Evolutionary conservation across 176 grass and related monocot genomes (phyloP), one percentile per base, ranked within the genome.

Genomic region (Rhynchospora tenuis): DNA sequence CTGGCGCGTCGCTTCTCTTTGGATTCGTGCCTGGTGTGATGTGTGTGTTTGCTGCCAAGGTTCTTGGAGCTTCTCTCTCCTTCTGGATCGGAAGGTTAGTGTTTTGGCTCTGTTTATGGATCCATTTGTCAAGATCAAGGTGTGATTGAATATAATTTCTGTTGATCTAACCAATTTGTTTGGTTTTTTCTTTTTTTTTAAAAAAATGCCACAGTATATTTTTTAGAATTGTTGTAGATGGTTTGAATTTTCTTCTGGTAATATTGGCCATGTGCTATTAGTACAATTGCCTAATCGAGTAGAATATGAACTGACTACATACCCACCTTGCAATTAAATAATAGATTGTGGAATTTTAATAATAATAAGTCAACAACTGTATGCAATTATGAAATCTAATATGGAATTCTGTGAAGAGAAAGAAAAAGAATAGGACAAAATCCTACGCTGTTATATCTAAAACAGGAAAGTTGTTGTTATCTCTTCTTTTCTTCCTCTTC

Each of bases 1-100:
- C 89, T 58, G 91, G 59, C 76, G 96, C 93, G 24, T 78, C 91
- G 27, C 84, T 99, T 0, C 27, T 98, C 82, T 95, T 98, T 86
- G 96, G 96, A 3, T 98, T 98, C 91, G 70, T 95, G 38, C 88
- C 96, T 0, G 96, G 87, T 80, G 93, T 98, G 19, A 63, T 90
- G 23, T 95, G 93, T 84, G 96, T 98, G 83, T 99, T 99, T 87
- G 83, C 89, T 54, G 96, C 96, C 88, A 99, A 99, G 88, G 77
- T 99, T 80, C 91, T 99, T 52, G 96, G 91, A 45, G 91, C 96
- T 1, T 98, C 96, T 5, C 89, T 99, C 64, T 99, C 96, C 75
- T 99, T 99, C 89, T 99, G 91, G 91, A 99, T 99, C 93, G 96
- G 96, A 84, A 90, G 96, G 93, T 98, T 8, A 16, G 69, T 83